Percentiles rank a stretch among this genome's conserved stretches.
phyloP scores from a whole-genome alignment of 768 basidiomycete genomes.

The Naganishia friedmannii region DNA sequence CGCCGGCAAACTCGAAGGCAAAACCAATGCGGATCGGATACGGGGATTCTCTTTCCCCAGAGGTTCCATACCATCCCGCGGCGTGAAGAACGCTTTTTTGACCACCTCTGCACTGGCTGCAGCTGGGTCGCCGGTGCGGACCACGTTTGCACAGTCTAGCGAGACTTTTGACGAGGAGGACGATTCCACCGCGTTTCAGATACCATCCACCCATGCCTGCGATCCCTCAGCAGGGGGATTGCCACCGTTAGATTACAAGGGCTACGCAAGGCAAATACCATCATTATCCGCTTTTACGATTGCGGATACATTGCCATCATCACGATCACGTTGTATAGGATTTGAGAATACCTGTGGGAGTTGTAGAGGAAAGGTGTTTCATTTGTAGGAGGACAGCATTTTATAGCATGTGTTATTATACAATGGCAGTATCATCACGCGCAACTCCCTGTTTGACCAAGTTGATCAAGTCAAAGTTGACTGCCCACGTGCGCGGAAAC shows the following conservation, averaged over 20 bases:
- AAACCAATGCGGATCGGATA: not conserved
- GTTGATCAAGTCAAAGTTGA: no score
- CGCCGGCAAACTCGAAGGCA: not conserved
- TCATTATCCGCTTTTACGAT: no score
- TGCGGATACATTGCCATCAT: not conserved
- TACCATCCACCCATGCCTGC: not conserved
- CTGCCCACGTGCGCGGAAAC: no score
- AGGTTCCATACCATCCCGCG: not conserved
- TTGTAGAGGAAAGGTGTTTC: constrained; percentile 22
- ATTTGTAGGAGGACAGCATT: constrained; percentile 16
- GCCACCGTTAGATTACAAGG: not conserved
- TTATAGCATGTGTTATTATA: no score
- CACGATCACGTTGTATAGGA: constrained; percentile 11
- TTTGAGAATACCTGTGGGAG: constrained; percentile 25
- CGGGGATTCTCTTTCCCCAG: constrained; percentile 10
- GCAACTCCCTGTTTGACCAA: no score
- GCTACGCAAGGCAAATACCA: not conserved
- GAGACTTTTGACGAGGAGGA: not conserved
- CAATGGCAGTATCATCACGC: no score
- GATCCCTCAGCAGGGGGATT: not conserved
- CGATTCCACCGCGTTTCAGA: not conserved
- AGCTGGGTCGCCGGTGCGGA: not conserved
- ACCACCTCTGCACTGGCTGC: no score
- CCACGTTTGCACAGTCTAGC: not conserved
- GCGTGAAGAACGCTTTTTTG: not conserved